phyloP scores from a whole-genome alignment of 2,329 filamentous ascomycete genomes.

The Colletotrichum euphorbiae region DNA sequence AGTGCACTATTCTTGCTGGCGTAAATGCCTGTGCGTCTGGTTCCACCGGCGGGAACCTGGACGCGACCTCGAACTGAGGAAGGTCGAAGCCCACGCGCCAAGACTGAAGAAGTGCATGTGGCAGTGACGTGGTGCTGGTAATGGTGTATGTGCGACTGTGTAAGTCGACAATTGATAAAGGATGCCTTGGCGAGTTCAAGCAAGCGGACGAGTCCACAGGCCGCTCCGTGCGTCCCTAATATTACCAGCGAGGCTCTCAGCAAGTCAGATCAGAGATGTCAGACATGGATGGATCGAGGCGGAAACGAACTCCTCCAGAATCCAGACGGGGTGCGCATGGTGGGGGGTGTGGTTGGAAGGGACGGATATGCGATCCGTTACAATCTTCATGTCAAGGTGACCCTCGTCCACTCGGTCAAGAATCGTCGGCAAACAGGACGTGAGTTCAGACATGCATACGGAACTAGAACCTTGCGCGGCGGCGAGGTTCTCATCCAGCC shows the following conservation, averaged over 20 bases:
- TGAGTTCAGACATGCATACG: too few relatives aligned
- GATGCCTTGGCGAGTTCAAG: slow-evolving; percentile 3
- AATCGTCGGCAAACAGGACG: too few relatives aligned
- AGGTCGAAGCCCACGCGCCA: slow-evolving; percentile 34
- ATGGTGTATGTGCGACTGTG: neutral
- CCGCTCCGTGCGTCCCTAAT: neutral
- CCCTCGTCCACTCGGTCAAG: neutral
- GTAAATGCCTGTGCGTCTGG: too few relatives aligned
- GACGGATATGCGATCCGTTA: slow-evolving; percentile 2
- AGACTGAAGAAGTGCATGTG: slow-evolving; percentile 21
- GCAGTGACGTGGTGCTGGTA: neutral
- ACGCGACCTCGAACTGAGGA: neutral
- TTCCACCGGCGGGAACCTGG: neutral
- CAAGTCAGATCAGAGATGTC: neutral
- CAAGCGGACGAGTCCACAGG: neutral
- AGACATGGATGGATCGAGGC: slow-evolving; percentile 18
- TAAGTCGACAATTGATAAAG: neutral
- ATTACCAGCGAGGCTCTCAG: too few relatives aligned
- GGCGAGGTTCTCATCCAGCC: neutral
- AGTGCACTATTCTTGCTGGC: neutral
- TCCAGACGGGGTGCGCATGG: neutral
- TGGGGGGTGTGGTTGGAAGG: neutral
- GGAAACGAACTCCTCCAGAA: slow-evolving; percentile 18
- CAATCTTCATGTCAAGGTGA: neutral
- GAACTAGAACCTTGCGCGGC: neutral